These are phyloP conservation scores for Themeda triandra DNA, from an alignment of 176 grass and related monocot genomes.

Conservation along the genomic window DNA sequence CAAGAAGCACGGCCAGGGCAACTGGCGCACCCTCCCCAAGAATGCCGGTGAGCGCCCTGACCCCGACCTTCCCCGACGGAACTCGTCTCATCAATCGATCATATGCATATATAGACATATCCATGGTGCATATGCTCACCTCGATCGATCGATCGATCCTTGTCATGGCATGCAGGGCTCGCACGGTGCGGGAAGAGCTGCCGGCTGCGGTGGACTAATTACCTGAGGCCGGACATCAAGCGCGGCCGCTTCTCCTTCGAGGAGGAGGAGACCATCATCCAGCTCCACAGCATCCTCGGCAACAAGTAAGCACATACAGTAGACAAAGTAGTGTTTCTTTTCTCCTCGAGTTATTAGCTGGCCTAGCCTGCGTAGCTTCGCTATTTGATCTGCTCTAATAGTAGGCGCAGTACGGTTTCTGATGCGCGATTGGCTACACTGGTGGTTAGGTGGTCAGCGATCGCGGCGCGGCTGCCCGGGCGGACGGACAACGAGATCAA, in stretches of 20 bases:
- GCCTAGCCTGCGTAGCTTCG: neutral
- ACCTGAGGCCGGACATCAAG: conserved; percentile 95
- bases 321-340: too few species aligned
- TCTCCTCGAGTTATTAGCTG: neutral
- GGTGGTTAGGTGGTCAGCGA: conserved; percentile 80
- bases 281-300: conserved; percentile 85
- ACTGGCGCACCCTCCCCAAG: conserved; percentile 86
- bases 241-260: conserved; percentile 92
- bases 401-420: neutral
- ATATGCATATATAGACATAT: neutral
- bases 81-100: neutral
- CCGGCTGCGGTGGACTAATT: conserved; percentile 95
- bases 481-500: conserved; percentile 99
- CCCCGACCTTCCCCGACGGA: neutral
- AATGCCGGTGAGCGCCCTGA: conserved; percentile 66
- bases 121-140: neutral
- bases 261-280: conserved; percentile 97
- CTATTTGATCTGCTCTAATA: neutral
- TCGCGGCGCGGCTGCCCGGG: conserved; percentile 78
- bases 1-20: conserved; percentile 74
- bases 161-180: conserved; percentile 34
- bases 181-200: conserved; percentile 97
- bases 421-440: neutral
- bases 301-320: conserved; percentile 69
- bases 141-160: neutral